These are phyloP conservation scores for Lentinula lateritia DNA, from an alignment of 768 basidiomycete species.

Conservation along the genomic window DNA sequence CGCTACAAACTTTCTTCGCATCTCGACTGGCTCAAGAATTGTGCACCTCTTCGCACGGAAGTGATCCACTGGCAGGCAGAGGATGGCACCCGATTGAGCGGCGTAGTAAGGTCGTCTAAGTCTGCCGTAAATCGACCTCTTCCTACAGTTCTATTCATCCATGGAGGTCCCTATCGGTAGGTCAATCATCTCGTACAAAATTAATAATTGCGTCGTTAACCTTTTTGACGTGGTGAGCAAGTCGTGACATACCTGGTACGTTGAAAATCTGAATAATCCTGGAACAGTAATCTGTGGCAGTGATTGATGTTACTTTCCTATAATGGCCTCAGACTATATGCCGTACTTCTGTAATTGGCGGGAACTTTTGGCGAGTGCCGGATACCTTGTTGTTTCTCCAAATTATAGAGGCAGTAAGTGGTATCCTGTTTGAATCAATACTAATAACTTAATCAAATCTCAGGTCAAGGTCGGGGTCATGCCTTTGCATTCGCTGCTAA, in stretches of 20 bases:
- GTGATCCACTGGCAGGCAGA: slow-evolving; percentile 22
- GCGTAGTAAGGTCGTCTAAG: slow-evolving; percentile 25
- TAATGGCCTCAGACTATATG: slow-evolving; percentile 26
- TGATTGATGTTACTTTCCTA: not conserved
- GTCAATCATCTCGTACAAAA: not conserved
- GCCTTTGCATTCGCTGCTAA: slow-evolving; percentile 24
- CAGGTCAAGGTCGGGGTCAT: slow-evolving; percentile 29
- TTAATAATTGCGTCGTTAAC: not conserved
- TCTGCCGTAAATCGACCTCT: slow-evolving; percentile 14
- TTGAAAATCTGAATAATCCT: not conserved
- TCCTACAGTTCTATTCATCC: slow-evolving; percentile 26
- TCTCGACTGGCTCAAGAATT: slow-evolving; percentile 24
- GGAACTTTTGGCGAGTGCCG: slow-evolving; percentile 26
- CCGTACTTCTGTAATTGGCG: slow-evolving; percentile 34
- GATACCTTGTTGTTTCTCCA: slow-evolving; percentile 29
- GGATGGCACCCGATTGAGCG: slow-evolving; percentile 24
- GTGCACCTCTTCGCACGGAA: slow-evolving; percentile 20
- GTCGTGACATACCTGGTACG: slow-evolving; percentile 24
- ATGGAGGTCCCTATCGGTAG: slow-evolving; percentile 29
- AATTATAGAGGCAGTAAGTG: slow-evolving; percentile 30
- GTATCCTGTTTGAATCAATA: not conserved
- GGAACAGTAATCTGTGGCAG: not conserved
- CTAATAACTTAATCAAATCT: not conserved
- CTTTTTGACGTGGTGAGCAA: slow-evolving; percentile 8
- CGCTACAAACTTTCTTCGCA: slow-evolving; percentile 25